phyloP scores from a whole-genome alignment of 1,139 yeast genomes.

The Hemisphaericaspora lyxosophila region DNA sequence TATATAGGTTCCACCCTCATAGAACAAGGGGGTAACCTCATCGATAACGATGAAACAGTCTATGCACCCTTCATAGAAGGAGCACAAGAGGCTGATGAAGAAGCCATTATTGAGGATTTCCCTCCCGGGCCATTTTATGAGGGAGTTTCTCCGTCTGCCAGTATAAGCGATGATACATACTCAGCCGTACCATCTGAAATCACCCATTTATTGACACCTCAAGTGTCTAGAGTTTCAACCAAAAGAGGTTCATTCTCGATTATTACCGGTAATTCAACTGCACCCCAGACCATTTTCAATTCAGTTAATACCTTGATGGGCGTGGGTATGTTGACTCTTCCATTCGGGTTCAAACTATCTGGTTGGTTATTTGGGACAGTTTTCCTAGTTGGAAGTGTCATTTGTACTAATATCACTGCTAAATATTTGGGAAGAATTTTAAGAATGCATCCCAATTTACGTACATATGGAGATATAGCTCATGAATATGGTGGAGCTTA shows the following conservation, averaged over 20 bases:
- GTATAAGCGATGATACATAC: constrained; percentile 2
- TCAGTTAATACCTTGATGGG: constrained; percentile 85
- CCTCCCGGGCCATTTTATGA: not conserved
- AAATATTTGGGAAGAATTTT: constrained; percentile 38
- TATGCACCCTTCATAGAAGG: constrained; percentile 19
- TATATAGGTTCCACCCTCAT: constrained; percentile 30
- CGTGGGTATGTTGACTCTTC: constrained; percentile 79
- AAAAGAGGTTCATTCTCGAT: constrained; percentile 12
- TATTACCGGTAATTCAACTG: constrained; percentile 48
- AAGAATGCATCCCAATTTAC: constrained; percentile 26
- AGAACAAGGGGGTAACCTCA: constrained; percentile 16
- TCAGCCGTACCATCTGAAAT: constrained; percentile 14
- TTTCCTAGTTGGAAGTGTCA: constrained; percentile 56
- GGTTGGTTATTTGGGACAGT: constrained; percentile 76
- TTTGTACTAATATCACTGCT: constrained; percentile 72
- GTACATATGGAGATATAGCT: constrained; percentile 50
- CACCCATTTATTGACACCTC: constrained; percentile 14
- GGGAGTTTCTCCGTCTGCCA: constrained; percentile 5
- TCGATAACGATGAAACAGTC: constrained; percentile 15
- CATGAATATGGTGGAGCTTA: constrained; percentile 42
- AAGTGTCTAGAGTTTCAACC: constrained; percentile 9
- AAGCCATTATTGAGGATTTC: constrained; percentile 6
- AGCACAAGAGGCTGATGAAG: constrained; percentile 8
- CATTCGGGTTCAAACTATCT: constrained; percentile 73
- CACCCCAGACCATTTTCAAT: constrained; percentile 85